A percentile compares a stretch with the other conserved stretches of the same genome.
These are phyloP conservation scores for Inosperma sp. DNA, from an alignment of 768 basidiomycete species.

Conservation along the genomic window DNA sequence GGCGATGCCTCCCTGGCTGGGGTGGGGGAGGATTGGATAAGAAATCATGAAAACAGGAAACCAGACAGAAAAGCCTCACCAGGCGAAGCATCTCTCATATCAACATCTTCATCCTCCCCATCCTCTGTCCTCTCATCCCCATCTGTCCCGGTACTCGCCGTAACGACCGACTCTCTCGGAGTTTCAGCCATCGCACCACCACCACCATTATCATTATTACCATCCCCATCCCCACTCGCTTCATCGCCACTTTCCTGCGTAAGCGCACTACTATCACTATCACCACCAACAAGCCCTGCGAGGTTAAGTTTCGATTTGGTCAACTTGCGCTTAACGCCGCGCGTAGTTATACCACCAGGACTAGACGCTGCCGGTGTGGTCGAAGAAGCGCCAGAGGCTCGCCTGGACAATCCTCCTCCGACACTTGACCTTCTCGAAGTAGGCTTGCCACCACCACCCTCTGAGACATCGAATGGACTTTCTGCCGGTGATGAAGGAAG, in stretches of 20 bases:
- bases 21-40: background rate
- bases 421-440: background rate
- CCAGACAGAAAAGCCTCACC: slow-evolving; percentile 35
- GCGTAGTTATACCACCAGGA: slow-evolving; percentile 20
- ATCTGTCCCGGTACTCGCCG: slow-evolving; percentile 69
- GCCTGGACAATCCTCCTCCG: background rate
- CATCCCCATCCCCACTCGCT: slow-evolving; percentile 18
- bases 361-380: slow-evolving; percentile 6
- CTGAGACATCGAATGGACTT: slow-evolving; percentile 2
- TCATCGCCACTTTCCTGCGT: slow-evolving; percentile 84
- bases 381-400: slow-evolving; percentile 33
- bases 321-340: slow-evolving; percentile 26
- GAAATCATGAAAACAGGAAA: background rate
- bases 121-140: slow-evolving; percentile 66
- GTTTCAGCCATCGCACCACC: slow-evolving; percentile 42
- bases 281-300: slow-evolving; percentile 73
- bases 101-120: slow-evolving; percentile 60
- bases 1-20: slow-evolving; percentile 7
- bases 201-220: too few species aligned
- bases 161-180: slow-evolving; percentile 61
- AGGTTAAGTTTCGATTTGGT: slow-evolving; percentile 54
- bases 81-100: slow-evolving; percentile 54
- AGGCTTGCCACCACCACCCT: background rate
- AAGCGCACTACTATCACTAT: slow-evolving; percentile 80
- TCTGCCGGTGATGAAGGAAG: slow-evolving; percentile 54